Evolutionary conservation across 108 stramenopile genomes (phyloP), one percentile per base, ranked within the genome.

Genomic region (Skeletonema marinoi): DNA sequence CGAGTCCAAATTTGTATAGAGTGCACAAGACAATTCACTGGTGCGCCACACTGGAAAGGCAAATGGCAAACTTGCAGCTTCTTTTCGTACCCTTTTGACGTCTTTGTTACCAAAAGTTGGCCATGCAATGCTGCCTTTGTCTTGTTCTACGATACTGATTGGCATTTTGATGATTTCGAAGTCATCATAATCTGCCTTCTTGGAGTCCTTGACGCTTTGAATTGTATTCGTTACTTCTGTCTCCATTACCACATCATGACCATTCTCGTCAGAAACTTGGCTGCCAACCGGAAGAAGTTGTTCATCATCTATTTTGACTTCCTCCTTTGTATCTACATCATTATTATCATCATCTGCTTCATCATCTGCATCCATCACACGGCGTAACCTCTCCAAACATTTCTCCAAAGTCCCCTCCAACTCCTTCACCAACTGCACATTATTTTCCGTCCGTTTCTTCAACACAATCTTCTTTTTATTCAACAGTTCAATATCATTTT

Each of bases 401-500:
- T 65, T 68, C 32, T 68, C 67, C 74, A 83, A 65, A 8, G 82
- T 51, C 65, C 38, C 46, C 32, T 79, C 82, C 60, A 73, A 63
- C 32, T 66, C 60, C 30, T 67, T 60, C 13, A 77, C 71, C 77
- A 83, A 58, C 17, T 69, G 58, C 11, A 51, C 19, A 46, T 66
- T 73, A 21, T 68, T 46, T n/a, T 83, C 82, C 42, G 32, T 68
- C n/a, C 59, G 32, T 38, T 74, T 79, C 21, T 68, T 75, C 48
- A 62, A 63, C n/a, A 59, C 10, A 46, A 69, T 17, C 39, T 69
- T 78, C 25, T 70, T 36, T 12, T 63, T 33, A 11, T 65, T 66
- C 32, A 78, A 25, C 8, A 25, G 2, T 42, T 68, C 48, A 39
- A 83, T 62, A 2, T 83, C 78, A 11, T 41, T 16, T 4, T 60